Conservation (phyloP, 306 rosid genomes). For the Rosa rugosa region DNA sequence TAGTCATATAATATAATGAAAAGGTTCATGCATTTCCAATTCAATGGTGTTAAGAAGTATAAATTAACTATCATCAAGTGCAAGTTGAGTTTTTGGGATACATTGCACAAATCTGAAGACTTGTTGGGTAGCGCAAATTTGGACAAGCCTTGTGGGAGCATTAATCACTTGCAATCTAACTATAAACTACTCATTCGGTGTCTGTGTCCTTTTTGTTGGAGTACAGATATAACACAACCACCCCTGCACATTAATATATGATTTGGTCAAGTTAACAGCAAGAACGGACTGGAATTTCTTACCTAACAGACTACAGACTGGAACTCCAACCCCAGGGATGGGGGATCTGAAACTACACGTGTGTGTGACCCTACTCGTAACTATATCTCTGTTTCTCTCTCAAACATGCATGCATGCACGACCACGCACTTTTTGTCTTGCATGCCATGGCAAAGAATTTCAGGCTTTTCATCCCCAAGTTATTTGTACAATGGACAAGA, state of each 20-base stretch:
- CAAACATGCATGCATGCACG: neutral
- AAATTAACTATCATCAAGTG: too few relatives aligned
- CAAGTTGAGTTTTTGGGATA: neutral
- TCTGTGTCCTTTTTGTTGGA: conserved; percentile 22
- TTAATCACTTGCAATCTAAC: conserved; percentile 14
- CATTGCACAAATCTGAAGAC: neutral
- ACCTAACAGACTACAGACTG: conserved; percentile 5
- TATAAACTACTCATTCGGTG: conserved; percentile 27
- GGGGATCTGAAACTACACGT: conserved; percentile 11
- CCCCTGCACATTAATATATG: conserved; percentile 15
- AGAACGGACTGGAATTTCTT: conserved; percentile 39
- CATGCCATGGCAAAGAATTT: neutral
- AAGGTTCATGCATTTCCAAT: too few relatives aligned
- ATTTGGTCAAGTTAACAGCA: neutral
- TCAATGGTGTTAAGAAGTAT: too few relatives aligned
- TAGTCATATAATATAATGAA: too few relatives aligned
- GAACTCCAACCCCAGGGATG: conserved; percentile 22
- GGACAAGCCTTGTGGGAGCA: conserved; percentile 38
- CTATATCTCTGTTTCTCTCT: neutral
- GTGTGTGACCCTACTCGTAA: neutral
- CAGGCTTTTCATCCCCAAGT: too few relatives aligned
- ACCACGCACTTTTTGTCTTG: neutral
- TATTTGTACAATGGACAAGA: too few relatives aligned
- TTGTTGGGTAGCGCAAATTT: neutral
- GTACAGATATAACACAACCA: neutral